These are phyloP conservation scores for Acacia pycnantha DNA, from an alignment of 331 rosid species.

Conservation along the genomic window DNA sequence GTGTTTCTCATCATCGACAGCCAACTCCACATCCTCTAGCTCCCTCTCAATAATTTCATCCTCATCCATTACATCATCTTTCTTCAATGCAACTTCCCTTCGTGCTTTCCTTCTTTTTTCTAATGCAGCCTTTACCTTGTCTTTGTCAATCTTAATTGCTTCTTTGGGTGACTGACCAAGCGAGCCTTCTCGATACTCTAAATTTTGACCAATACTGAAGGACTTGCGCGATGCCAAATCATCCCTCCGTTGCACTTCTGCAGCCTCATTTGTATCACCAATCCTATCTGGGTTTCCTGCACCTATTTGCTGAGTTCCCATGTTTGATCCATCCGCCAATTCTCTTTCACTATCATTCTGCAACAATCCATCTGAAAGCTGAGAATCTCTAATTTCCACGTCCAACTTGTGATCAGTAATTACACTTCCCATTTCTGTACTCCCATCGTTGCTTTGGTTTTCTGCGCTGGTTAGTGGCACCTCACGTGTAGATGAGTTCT, in stretches of 20 bases:
- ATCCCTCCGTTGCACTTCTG: slow-evolving; percentile 43
- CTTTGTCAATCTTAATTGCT: slow-evolving; percentile 76
- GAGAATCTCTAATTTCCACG: slow-evolving; percentile 55
- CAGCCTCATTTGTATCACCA: slow-evolving; percentile 51
- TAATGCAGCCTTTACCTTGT: slow-evolving; percentile 84
- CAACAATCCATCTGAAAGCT: slow-evolving; percentile 42
- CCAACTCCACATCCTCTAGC: slow-evolving; percentile 89
- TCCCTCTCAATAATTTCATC: slow-evolving; percentile 93
- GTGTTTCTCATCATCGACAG: slow-evolving; percentile 47
- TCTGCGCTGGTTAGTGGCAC: slow-evolving; percentile 34
- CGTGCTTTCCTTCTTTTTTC: slow-evolving; percentile 77
- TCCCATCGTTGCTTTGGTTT: slow-evolving; percentile 65
- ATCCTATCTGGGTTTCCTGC: slow-evolving; percentile 51
- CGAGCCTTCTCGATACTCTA: slow-evolving; percentile 43
- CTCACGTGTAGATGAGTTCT: slow-evolving; percentile 40
- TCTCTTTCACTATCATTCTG: slow-evolving; percentile 46
- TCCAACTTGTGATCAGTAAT: slow-evolving; percentile 63
- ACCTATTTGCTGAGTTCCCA: slow-evolving; percentile 23
- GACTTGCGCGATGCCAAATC: slow-evolving; percentile 15
- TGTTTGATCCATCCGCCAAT: slow-evolving; percentile 24
- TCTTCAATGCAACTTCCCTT: slow-evolving; percentile 58
- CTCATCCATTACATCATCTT: slow-evolving; percentile 78
- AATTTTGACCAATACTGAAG: slow-evolving; percentile 20
- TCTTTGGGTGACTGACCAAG: slow-evolving; percentile 68
- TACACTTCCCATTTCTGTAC: slow-evolving; percentile 57